Evolutionary conservation across 768 basidiomycete genomes (phyloP).

Genomic region (Candolleomyces aberdarensis): DNA sequence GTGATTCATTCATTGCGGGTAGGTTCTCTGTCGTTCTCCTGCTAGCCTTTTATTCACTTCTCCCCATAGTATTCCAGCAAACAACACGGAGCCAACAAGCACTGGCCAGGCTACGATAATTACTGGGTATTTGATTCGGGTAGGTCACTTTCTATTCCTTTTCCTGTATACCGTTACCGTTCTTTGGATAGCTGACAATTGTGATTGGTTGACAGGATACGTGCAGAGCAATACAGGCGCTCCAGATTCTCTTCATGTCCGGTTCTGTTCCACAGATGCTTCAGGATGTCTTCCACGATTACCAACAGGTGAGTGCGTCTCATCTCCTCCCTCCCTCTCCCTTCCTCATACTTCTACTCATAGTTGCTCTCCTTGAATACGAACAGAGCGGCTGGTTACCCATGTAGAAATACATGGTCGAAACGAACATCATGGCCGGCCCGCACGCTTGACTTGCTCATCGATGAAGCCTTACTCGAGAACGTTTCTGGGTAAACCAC

Average conservation of each 20-base stretch:
- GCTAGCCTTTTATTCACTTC: background rate
- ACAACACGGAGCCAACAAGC: slow-evolving; percentile 58
- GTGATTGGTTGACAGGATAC: slow-evolving; percentile 50
- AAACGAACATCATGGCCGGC: slow-evolving; percentile 84
- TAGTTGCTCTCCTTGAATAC: slow-evolving; percentile 8
- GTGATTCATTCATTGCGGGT: slow-evolving; percentile 64
- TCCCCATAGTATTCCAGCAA: slow-evolving; percentile 69
- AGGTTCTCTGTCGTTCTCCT: background rate
- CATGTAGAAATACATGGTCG: slow-evolving; percentile 88
- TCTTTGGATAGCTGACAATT: no score
- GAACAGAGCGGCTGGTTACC: slow-evolving; percentile 74
- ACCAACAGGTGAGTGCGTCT: no score
- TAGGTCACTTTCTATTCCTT: slow-evolving; percentile 22
- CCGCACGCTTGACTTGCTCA: slow-evolving; percentile 78
- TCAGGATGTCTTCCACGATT: no score
- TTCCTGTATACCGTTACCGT: background rate
- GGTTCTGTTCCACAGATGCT: slow-evolving; percentile 77
- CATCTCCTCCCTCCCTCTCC: no score
- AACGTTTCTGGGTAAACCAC: slow-evolving; percentile 51
- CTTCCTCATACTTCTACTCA: no score
- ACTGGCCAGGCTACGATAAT: slow-evolving; percentile 80
- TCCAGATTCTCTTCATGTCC: slow-evolving; percentile 73
- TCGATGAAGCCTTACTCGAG: slow-evolving; percentile 70
- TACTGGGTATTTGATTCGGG: no score
- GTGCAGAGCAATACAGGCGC: slow-evolving; percentile 75